phyloP scores from a whole-genome alignment of 2,329 filamentous ascomycete species.

The Gnomoniopsis sp. region DNA sequence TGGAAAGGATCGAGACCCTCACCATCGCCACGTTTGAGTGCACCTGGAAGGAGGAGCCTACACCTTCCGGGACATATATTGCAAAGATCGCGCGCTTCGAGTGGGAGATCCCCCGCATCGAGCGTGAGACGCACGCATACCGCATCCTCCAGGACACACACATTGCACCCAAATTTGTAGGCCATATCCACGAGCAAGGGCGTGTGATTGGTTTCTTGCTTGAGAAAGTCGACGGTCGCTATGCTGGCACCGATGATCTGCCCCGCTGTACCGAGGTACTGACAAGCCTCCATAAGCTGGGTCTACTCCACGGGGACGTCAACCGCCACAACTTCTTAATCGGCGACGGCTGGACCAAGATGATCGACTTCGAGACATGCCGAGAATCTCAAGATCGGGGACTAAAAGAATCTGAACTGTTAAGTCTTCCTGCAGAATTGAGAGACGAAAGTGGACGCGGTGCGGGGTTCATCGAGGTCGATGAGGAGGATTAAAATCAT shows the following conservation, averaged over 20 bases:
- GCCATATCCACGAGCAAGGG: conserved; percentile 33
- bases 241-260: conserved; percentile 14
- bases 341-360: neutral
- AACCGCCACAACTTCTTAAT: conserved; percentile 11
- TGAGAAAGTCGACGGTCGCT: conserved; percentile 23
- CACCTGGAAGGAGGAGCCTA: too few relatives aligned
- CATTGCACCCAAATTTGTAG: conserved; percentile 36
- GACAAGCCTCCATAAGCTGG: conserved; percentile 11
- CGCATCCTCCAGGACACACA: conserved; percentile 30
- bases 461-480: too few relatives aligned
- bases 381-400: too few relatives aligned
- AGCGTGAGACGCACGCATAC: conserved; percentile 35
- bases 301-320: conserved; percentile 5
- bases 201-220: conserved; percentile 38
- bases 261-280: conserved; percentile 14
- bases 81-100: conserved; percentile 36
- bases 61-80: too few relatives aligned
- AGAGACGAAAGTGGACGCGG: too few relatives aligned
- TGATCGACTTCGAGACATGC: neutral
- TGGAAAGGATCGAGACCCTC: too few relatives aligned
- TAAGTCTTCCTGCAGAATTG: too few relatives aligned
- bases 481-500: too few relatives aligned
- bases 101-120: conserved; percentile 33
- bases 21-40: too few relatives aligned
- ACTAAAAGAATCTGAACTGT: too few relatives aligned